Conservation (phyloP, 371 early-diverging fungal species). For the Mucor lusitanicus region DNA sequence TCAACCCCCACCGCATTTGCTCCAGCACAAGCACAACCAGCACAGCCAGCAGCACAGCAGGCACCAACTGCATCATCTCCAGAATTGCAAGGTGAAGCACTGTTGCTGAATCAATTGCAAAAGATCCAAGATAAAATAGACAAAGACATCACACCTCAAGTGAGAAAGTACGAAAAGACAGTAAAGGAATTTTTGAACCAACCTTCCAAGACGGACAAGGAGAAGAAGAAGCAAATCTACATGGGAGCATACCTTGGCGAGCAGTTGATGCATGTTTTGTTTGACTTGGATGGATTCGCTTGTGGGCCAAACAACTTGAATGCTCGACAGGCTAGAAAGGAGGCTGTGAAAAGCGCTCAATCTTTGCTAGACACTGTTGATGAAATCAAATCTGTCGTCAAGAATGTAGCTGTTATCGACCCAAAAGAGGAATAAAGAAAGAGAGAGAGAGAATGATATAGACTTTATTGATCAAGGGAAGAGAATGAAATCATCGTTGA, state of each 20-base stretch:
- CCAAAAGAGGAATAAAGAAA: neutral
- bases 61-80: neutral
- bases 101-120: slow-evolving; percentile 8
- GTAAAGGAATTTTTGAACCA: slow-evolving; percentile 11
- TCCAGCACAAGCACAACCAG: neutral
- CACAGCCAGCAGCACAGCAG: neutral
- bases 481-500: slow-evolving; percentile 14
- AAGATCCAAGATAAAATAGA: slow-evolving; percentile 9
- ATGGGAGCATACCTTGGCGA: slow-evolving; percentile 22
- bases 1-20: neutral
- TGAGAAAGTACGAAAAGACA: slow-evolving; percentile 19
- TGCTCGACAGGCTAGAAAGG: slow-evolving; percentile 26
- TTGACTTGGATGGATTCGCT: slow-evolving; percentile 21
- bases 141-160: slow-evolving; percentile 9
- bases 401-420: slow-evolving; percentile 4
- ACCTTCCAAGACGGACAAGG: slow-evolving; percentile 6
- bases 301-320: slow-evolving; percentile 13
- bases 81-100: neutral
- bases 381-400: slow-evolving; percentile 27
- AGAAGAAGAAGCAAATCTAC: slow-evolving; percentile 22
- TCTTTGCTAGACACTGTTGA: slow-evolving; percentile 24
- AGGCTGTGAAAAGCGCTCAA: slow-evolving; percentile 18
- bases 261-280: slow-evolving; percentile 29
- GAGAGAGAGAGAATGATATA: neutral
- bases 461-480: slow-evolving; percentile 17